Evolutionary conservation across 2,329 filamentous ascomycete species (phyloP).

Genomic region (Graphilbum ipis-grandicollis): DNA sequence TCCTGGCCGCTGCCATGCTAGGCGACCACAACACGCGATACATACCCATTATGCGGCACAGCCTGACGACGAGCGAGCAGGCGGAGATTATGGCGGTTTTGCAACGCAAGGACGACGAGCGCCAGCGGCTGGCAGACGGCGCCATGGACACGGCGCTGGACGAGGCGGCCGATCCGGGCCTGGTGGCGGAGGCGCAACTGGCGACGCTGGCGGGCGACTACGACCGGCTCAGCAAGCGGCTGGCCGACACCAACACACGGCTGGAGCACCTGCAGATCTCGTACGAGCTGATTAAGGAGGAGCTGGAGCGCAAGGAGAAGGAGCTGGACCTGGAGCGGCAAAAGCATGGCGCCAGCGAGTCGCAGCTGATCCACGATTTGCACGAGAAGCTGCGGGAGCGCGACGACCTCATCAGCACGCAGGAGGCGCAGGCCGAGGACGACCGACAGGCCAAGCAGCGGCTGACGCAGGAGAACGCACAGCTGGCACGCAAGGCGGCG

Average conservation of each 20-base stretch:
- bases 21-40: conserved; percentile 13
- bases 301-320: conserved; percentile 38
- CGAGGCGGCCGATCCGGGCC: conserved; percentile 32
- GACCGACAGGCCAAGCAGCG: conserved; percentile 26
- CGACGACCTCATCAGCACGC: conserved; percentile 51
- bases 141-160: conserved; percentile 17
- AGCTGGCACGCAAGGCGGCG: conserved; percentile 26
- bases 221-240: conserved; percentile 35
- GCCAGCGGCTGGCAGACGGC: conserved; percentile 18
- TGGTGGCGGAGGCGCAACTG: conserved; percentile 39
- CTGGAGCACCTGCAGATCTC: conserved; percentile 42
- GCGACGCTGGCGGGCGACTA: conserved; percentile 31
- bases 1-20: conserved; percentile 23
- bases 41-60: conserved; percentile 15
- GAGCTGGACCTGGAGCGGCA: conserved; percentile 36
- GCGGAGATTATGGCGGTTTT: conserved; percentile 30
- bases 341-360: conserved; percentile 33
- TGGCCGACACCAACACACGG: conserved; percentile 40
- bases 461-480: conserved; percentile 29
- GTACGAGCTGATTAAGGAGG: conserved; percentile 47
- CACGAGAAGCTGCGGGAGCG: conserved; percentile 45
- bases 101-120: conserved; percentile 27
- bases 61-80: conserved; percentile 19
- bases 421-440: conserved; percentile 48
- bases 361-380: conserved; percentile 33